These are phyloP conservation scores for Juncus effusus DNA, from an alignment of 176 grass and related monocot species.

Conservation along the genomic window DNA sequence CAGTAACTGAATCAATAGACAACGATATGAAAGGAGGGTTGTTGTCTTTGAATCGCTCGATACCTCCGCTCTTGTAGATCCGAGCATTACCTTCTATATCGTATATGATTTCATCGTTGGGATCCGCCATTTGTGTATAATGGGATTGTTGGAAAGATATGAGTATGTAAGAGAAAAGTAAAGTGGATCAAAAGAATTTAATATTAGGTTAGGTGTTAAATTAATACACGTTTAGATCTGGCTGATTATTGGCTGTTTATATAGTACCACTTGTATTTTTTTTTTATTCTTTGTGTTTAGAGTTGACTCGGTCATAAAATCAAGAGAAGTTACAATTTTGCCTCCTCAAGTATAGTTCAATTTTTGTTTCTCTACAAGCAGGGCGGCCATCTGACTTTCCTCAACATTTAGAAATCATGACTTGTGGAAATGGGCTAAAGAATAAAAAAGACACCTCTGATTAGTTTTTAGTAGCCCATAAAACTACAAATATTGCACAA, in stretches of 20 bases:
- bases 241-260: neutral
- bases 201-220: neutral
- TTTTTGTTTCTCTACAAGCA: too few relatives aligned
- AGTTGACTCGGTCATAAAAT: too few relatives aligned
- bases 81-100: neutral
- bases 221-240: neutral
- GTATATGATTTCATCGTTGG: constrained; percentile 21
- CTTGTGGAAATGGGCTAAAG: too few relatives aligned
- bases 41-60: constrained; percentile 42
- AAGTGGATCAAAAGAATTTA: neutral
- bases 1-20: constrained; percentile 34
- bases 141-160: neutral
- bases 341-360: too few relatives aligned
- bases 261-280: too few relatives aligned
- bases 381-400: too few relatives aligned
- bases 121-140: neutral
- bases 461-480: too few relatives aligned
- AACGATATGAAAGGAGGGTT: constrained; percentile 32
- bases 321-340: too few relatives aligned
- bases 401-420: too few relatives aligned
- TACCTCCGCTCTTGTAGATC: constrained; percentile 48
- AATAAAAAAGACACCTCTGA: too few relatives aligned
- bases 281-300: too few relatives aligned
- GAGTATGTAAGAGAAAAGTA: neutral
- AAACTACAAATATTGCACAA: too few relatives aligned